A percentile compares a stretch with the other conserved stretches of the same genome.
phyloP scores from a whole-genome alignment of 352 stramenopile species.

The Halophytophthora polymorphica region DNA sequence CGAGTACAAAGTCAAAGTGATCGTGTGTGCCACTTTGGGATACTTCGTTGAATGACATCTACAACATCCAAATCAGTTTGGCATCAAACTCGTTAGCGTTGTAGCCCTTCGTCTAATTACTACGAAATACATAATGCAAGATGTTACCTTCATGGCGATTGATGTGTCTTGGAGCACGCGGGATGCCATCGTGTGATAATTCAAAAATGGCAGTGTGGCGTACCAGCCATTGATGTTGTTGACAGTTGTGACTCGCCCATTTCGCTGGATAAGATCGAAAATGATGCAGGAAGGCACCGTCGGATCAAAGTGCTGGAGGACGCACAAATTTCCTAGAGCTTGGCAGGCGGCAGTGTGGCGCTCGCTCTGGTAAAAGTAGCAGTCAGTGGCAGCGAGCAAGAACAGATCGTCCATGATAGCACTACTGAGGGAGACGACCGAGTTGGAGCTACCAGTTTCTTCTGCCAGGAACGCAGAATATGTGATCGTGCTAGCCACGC shows the following conservation, averaged over 20 bases:
- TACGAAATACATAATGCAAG: not conserved
- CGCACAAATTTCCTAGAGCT: conserved; percentile 90
- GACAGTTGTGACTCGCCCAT: conserved; percentile 34
- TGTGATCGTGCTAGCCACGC: conserved; percentile 24
- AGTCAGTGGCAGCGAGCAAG: conserved; percentile 61
- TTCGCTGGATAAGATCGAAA: conserved; percentile 69
- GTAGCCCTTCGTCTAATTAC: not conserved
- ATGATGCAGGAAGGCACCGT: conserved; percentile 64
- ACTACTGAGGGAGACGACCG: conserved; percentile 36
- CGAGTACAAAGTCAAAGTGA: conserved; percentile 82
- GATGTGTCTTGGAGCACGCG: conserved; percentile 59
- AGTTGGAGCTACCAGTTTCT: conserved; percentile 28
- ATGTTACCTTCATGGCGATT: conserved; percentile 74
- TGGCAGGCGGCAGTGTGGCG: conserved; percentile 80
- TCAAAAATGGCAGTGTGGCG: conserved; percentile 87
- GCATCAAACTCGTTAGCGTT: not conserved
- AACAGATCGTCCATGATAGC: conserved; percentile 83
- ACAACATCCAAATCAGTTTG: not conserved
- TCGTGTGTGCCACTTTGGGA: conserved; percentile 44
- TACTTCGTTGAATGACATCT: conserved; percentile 83
- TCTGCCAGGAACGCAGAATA: conserved; percentile 42
- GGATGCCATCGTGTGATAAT: conserved; percentile 58
- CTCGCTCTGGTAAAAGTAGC: conserved; percentile 84
- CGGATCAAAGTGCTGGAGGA: conserved; percentile 88
- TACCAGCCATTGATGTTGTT: conserved; percentile 66